These are phyloP conservation scores for Stemphylium lycopersici DNA, from an alignment of 2,329 filamentous ascomycete species.

Conservation along the genomic window DNA sequence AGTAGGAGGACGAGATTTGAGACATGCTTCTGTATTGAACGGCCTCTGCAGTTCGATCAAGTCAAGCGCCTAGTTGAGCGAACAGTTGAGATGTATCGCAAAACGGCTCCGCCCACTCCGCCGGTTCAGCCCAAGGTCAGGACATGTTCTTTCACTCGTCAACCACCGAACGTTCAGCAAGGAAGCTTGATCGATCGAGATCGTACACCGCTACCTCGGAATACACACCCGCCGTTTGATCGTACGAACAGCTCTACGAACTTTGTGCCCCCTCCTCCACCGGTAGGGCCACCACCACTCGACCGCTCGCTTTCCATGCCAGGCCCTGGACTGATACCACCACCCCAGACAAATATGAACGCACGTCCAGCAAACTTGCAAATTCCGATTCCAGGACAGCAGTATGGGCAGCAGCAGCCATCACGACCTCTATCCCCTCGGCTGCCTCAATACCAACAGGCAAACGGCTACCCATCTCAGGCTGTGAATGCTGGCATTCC, in stretches of 20 bases:
- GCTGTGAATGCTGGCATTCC: neutral
- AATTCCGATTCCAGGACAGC: constrained; percentile 13
- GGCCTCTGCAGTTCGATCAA: constrained; percentile 43
- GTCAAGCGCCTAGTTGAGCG: constrained; percentile 47
- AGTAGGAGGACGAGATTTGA: constrained; percentile 43
- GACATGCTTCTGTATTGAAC: constrained; percentile 44
- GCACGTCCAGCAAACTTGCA: constrained; percentile 24
- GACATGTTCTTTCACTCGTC: constrained; percentile 31
- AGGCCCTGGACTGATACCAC: constrained; percentile 17
- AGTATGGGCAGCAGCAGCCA: constrained; percentile 6
- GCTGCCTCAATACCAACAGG: neutral
- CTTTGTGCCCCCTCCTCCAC: constrained; percentile 14
- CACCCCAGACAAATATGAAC: constrained; percentile 13
- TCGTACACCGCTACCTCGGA: constrained; percentile 29
- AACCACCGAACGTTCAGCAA: constrained; percentile 14
- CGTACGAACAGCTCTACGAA: constrained; percentile 28
- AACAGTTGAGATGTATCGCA: constrained; percentile 47
- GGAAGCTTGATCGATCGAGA: constrained; percentile 27
- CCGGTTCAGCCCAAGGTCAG: constrained; percentile 15
- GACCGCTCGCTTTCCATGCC: constrained; percentile 38
- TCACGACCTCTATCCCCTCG: constrained; percentile 13
- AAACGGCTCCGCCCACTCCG: constrained; percentile 25
- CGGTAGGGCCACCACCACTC: constrained; percentile 28
- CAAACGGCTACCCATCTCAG: constrained; percentile 5
- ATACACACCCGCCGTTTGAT: constrained; percentile 27